Evolutionary conservation across 805 yeast genomes (phyloP), one percentile per base, ranked within the genome.

Genomic region (Cyberlindnera subsufficiens): DNA sequence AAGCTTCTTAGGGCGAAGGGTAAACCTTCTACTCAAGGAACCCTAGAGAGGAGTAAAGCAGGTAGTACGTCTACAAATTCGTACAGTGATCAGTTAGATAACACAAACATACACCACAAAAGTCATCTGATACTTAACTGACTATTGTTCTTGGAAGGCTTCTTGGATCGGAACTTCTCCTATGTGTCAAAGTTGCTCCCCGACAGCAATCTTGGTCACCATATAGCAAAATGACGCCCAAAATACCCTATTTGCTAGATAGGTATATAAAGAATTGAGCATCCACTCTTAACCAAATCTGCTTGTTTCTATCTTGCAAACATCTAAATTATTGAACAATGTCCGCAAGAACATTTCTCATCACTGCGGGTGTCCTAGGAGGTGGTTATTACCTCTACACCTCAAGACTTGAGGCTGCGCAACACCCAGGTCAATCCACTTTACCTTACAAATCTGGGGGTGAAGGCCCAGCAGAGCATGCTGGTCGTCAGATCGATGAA

Each of bases 401-500:
- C 27, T 46, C 46, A 38, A 50, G 59, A 37, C 45, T 52, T 4
- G 53, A 52, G 25, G 50, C 50, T 22, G 42, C 53, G 3, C 40
- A 39, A 15, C 39, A 34, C 6, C 41, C 42, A 8, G 17, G 30
- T 11, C 40, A 30, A 2, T 20, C 42, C 14, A 30, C 42, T 17
- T 16, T 42, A 11, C 52, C 53, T 19, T 43, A 40, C 30, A 51
- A 49, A 11, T 13, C 44, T 14, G 32, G 22, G 5, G 44, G 33
- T 9, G 54, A 49, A 30, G 56, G 56, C 4, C 27, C 50, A 18
- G 60, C 49, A 14, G 46, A 58, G 31, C 40, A 40, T 32, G 32
- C 54, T 30, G 62, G 62, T 14, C 59, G 57, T 31, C 46, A 54
- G 35, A 9, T 58, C 14, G 62, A 56, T 35, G 57, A 58, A 38